Percentiles rank a stretch among this genome's conserved stretches.
These are phyloP conservation scores for Ophiostoma piceae DNA, from an alignment of 2,329 filamentous ascomycete genomes.

Conservation along the genomic window DNA sequence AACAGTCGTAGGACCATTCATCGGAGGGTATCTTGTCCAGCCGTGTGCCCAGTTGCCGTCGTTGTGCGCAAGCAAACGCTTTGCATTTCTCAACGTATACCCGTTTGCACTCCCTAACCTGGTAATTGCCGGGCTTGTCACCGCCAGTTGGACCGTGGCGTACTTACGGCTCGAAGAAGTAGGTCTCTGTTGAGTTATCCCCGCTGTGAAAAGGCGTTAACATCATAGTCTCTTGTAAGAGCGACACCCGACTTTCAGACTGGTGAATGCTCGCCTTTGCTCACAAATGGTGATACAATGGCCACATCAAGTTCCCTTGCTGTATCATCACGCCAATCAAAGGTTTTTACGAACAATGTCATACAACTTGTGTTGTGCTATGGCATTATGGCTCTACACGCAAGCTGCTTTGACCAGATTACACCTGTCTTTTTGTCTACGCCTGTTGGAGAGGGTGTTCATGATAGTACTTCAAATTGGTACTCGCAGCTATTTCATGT, in stretches of 20 bases:
- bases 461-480: not conserved
- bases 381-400: conserved; percentile 11
- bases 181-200: not conserved
- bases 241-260: not conserved
- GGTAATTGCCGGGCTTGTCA: not conserved
- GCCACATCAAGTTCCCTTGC: not conserved
- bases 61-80: not conserved
- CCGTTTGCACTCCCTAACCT: not conserved
- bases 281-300: not conserved
- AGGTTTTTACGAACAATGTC: not conserved
- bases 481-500: not conserved
- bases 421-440: not conserved
- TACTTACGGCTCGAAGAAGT: not conserved
- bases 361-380: not conserved
- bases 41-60: not conserved
- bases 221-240: not conserved
- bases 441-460: not conserved
- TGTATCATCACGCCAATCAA: not conserved
- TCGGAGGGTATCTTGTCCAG: not conserved
- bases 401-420: conserved; percentile 6
- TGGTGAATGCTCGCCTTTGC: not conserved
- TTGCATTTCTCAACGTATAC: not conserved
- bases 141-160: not conserved
- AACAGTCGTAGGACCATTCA: not conserved
- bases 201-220: not conserved